Conservation (phyloP, 1,284 basidiomycete genomes). For the Tylopilus sp. region DNA sequence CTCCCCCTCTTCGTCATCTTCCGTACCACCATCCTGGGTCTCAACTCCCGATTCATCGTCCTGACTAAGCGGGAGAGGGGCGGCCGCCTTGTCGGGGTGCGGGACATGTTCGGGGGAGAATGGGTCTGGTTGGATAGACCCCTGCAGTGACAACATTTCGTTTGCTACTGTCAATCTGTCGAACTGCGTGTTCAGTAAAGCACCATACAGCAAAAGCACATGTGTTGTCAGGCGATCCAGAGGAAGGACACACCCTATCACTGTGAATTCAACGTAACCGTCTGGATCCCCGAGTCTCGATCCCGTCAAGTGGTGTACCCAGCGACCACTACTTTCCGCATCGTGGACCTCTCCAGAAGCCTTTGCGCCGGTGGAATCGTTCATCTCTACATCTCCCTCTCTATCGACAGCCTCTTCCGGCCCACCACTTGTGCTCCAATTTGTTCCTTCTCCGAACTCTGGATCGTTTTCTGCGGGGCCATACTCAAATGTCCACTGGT, state of each 20-base stretch:
- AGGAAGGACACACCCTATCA: constrained; percentile 65
- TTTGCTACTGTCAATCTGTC: constrained; percentile 85
- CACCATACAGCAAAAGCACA: not conserved
- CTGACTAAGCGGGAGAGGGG: constrained; percentile 3
- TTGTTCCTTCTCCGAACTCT: constrained; percentile 49
- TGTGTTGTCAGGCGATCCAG: not conserved
- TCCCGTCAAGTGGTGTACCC: constrained; percentile 74
- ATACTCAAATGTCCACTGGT: constrained; percentile 85
- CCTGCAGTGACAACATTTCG: constrained; percentile 89
- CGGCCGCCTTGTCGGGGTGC: constrained; percentile 13
- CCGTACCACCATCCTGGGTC: constrained; percentile 26
- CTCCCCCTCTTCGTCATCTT: constrained; percentile 27
- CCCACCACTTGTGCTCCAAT: constrained; percentile 19
- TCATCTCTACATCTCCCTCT: constrained; percentile 23
- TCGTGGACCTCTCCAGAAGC: constrained; percentile 25
- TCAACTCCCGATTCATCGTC: constrained; percentile 23
- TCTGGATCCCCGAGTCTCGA: constrained; percentile 67
- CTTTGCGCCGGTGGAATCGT: constrained; percentile 29
- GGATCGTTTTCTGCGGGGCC: constrained; percentile 73
- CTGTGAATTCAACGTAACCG: constrained; percentile 78
- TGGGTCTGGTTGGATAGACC: constrained; percentile 83
- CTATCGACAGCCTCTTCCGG: constrained; percentile 20
- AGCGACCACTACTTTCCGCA: constrained; percentile 60
- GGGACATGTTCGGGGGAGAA: constrained; percentile 64
- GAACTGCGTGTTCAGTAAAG: constrained; percentile 4